Evolutionary conservation across 805 yeast species (phyloP).

Genomic region (Candida ortonii): DNA sequence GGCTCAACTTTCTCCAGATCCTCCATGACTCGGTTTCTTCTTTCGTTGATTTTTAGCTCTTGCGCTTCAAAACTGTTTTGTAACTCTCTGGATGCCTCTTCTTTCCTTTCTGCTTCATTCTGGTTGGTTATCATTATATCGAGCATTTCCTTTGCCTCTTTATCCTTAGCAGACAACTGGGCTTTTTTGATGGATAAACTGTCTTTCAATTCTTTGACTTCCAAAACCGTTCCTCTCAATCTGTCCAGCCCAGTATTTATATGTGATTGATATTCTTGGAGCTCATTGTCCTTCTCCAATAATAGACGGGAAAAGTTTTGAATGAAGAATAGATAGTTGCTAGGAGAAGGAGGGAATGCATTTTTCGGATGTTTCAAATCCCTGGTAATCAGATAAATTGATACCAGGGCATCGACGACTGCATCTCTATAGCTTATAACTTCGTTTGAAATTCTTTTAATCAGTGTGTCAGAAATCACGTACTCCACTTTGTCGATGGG

Average conservation of each 20-base stretch:
- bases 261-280: constrained; percentile 70
- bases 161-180: constrained; percentile 52
- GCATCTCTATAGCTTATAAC: constrained; percentile 30
- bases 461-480: constrained; percentile 30
- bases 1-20: constrained; percentile 83
- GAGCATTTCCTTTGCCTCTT: constrained; percentile 68
- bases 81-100: constrained; percentile 78
- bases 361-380: constrained; percentile 1
- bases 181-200: constrained; percentile 52
- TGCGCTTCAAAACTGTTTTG: constrained; percentile 67
- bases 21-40: constrained; percentile 52
- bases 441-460: constrained; percentile 12
- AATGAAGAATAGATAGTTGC: constrained; percentile 52
- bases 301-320: constrained; percentile 43
- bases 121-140: constrained; percentile 78
- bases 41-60: constrained; percentile 53
- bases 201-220: constrained; percentile 58
- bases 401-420: constrained; percentile 45
- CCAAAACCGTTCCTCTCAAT: constrained; percentile 70
- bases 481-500: constrained; percentile 54
- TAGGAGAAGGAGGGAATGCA: constrained; percentile 42
- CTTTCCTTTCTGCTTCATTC: constrained; percentile 87
- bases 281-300: constrained; percentile 39
- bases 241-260: constrained; percentile 71
- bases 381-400: constrained; percentile 39